A percentile compares a stretch with the other conserved stretches of the same genome.
phyloP scores from a whole-genome alignment of 2,329 filamentous ascomycete species.

The Colletotrichum spinosum region DNA sequence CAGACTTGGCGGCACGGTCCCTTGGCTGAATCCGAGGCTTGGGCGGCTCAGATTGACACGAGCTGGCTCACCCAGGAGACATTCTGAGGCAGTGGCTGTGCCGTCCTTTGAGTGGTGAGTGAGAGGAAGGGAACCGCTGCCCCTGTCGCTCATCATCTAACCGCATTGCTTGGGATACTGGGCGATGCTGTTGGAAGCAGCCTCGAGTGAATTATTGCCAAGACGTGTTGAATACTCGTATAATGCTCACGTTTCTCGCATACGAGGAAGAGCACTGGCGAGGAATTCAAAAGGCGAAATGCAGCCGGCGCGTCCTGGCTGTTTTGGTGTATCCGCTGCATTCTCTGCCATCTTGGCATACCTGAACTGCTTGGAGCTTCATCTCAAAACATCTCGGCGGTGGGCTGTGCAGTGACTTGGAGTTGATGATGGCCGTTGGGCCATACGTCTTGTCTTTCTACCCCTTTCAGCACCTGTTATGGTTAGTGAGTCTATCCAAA shows the following conservation, averaged over 20 bases:
- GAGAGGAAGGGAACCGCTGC: conserved; percentile 3
- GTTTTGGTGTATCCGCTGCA: too few relatives aligned
- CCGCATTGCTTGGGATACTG: conserved; percentile 8
- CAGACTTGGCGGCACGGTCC: background rate
- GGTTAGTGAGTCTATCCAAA: too few relatives aligned
- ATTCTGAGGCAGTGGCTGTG: conserved; percentile 17
- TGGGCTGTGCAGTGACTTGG: too few relatives aligned
- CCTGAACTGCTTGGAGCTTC: too few relatives aligned
- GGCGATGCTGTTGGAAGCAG: background rate
- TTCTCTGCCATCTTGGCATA: too few relatives aligned
- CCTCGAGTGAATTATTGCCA: background rate
- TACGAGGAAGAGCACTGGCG: too few relatives aligned
- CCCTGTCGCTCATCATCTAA: conserved; percentile 25
- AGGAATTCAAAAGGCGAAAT: too few relatives aligned
- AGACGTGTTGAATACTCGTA: background rate
- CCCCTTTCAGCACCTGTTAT: too few relatives aligned
- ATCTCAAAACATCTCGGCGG: too few relatives aligned
- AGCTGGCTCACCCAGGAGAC: conserved; percentile 4
- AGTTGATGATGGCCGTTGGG: too few relatives aligned
- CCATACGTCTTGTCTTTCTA: too few relatives aligned
- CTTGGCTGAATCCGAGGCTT: background rate
- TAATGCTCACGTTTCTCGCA: background rate
- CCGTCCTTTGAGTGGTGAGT: background rate
- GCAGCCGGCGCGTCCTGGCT: too few relatives aligned
- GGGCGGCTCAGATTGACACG: background rate